phyloP scores from a whole-genome alignment of 2,329 filamentous ascomycete species.

The Aspergillus sp. region DNA sequence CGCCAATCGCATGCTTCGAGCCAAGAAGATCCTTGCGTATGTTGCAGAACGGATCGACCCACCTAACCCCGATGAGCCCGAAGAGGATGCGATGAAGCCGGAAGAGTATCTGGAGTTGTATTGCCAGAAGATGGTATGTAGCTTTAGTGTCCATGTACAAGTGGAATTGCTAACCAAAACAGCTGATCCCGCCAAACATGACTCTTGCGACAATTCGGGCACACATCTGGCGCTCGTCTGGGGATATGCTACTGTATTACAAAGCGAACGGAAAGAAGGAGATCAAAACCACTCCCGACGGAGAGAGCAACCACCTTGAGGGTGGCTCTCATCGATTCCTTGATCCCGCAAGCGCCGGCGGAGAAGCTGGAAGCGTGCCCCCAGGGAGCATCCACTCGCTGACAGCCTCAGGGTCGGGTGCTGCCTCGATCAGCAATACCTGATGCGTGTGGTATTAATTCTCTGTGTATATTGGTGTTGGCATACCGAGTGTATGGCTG shows the following conservation, averaged over 20 bases:
- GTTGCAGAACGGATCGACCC: constrained; percentile 88
- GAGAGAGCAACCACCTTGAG: constrained; percentile 22
- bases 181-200: constrained; percentile 72
- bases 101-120: constrained; percentile 95
- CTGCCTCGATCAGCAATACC: constrained; percentile 23
- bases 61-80: constrained; percentile 59
- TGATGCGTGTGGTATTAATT: constrained; percentile 5
- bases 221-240: constrained; percentile 93
- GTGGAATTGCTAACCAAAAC: constrained; percentile 7
- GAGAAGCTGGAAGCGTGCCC: constrained; percentile 25
- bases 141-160: not conserved
- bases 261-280: constrained; percentile 82
- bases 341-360: constrained; percentile 21
- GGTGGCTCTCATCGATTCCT: constrained; percentile 1
- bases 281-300: constrained; percentile 31
- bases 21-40: constrained; percentile 91
- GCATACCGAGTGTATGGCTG: not conserved
- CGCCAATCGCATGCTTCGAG: constrained; percentile 92
- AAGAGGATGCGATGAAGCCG: constrained; percentile 66
- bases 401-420: constrained; percentile 33
- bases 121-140: constrained; percentile 82
- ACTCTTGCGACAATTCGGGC: constrained; percentile 90
- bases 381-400: constrained; percentile 35
- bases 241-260: constrained; percentile 87
- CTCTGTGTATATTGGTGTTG: constrained; percentile 13